These are phyloP conservation scores for Tetrahymena malaccensis DNA, from an alignment of 73 alveolate genomes.

Conservation along the genomic window DNA sequence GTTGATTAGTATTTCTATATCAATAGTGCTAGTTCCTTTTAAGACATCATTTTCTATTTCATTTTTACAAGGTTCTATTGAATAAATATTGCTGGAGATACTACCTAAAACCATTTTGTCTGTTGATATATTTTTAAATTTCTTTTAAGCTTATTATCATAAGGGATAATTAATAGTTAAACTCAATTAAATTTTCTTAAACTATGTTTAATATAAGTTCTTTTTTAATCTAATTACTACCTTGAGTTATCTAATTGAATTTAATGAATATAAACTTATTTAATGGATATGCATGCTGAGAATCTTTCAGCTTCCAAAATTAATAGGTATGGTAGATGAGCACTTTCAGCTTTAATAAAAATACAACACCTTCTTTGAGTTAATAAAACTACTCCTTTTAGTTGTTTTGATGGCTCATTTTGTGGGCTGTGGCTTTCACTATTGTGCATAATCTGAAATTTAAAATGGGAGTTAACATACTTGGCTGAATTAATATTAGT, in stretches of 20 bases:
- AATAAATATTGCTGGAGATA: background rate
- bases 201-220: slow-evolving; percentile 51
- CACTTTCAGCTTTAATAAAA: slow-evolving; percentile 34
- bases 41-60: background rate
- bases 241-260: slow-evolving; percentile 11
- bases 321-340: slow-evolving; percentile 40
- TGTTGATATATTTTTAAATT: slow-evolving; percentile 46
- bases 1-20: background rate
- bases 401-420: slow-evolving; percentile 15
- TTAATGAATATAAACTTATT: background rate
- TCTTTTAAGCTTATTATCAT: slow-evolving; percentile 60
- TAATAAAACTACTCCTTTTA: slow-evolving; percentile 23
- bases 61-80: background rate
- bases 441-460: slow-evolving; percentile 16
- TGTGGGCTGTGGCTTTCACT: slow-evolving; percentile 45
- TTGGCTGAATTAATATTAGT: background rate
- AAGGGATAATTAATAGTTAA: slow-evolving; percentile 50
- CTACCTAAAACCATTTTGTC: slow-evolving; percentile 36
- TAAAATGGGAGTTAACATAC: background rate
- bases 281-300: background rate
- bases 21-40: background rate
- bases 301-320: background rate
- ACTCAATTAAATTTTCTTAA: slow-evolving; percentile 34
- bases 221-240: slow-evolving; percentile 46
- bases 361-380: slow-evolving; percentile 28